Percentiles rank a stretch among this genome's conserved stretches.
These are phyloP conservation scores for Tuber brumale DNA, from an alignment of 495 filamentous ascomycete species.

Conservation along the genomic window DNA sequence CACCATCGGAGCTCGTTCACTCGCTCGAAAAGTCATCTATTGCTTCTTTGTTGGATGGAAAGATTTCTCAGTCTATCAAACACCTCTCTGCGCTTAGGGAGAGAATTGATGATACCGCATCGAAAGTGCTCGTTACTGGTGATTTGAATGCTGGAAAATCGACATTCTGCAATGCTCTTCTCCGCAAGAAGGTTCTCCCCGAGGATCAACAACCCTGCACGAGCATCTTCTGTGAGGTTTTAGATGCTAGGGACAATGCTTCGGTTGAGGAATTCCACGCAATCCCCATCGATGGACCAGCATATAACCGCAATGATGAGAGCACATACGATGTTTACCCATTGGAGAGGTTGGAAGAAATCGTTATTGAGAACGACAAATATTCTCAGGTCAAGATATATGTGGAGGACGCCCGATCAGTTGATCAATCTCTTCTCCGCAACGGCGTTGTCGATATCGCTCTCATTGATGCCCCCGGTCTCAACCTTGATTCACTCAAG, in stretches of 20 bases:
- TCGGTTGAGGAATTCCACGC: constrained; percentile 93
- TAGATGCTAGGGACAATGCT: constrained; percentile 83
- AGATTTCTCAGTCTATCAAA: constrained; percentile 85
- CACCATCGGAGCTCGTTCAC: constrained; percentile 87
- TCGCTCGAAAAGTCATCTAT: constrained; percentile 90
- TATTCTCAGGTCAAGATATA: constrained; percentile 97
- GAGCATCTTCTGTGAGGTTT: constrained; percentile 94
- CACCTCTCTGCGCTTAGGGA: constrained; percentile 81
- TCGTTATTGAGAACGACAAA: constrained; percentile 76
- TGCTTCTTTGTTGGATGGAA: constrained; percentile 82
- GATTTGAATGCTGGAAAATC: constrained; percentile 97
- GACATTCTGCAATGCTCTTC: constrained; percentile 92
- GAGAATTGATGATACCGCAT: constrained; percentile 92
- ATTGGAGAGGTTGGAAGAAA: constrained; percentile 70
- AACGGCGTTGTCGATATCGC: constrained; percentile 98
- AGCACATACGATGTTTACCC: constrained; percentile 82
- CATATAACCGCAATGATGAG: constrained; percentile 85
- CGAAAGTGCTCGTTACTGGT: constrained; percentile 95
- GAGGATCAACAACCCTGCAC: constrained; percentile 99
- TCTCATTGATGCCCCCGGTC: constrained; percentile 88
- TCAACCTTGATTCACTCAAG: constrained; percentile 92
- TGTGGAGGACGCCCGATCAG: constrained; percentile 79
- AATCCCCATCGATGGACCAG: constrained; percentile 62
- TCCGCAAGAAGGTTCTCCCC: constrained; percentile 85
- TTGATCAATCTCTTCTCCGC: constrained; percentile 90